Conservation (phyloP, 805 yeast species). For the Spathaspora boniae region DNA sequence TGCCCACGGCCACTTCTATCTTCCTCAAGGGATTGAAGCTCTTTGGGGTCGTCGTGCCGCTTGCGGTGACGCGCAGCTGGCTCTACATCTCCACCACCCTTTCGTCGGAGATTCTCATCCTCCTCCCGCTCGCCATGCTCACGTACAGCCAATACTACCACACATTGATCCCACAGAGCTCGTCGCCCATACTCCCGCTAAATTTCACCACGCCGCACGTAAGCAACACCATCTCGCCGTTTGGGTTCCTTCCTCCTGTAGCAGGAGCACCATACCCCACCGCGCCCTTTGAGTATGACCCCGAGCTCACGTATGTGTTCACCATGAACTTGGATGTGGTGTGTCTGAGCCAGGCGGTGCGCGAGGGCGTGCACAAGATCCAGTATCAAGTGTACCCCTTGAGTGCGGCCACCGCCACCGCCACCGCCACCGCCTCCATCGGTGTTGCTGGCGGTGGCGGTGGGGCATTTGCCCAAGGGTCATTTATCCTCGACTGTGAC, state of each 20-base stretch:
- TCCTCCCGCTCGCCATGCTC: constrained; percentile 33
- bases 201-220: constrained; percentile 8
- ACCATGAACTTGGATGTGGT: constrained; percentile 6
- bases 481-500: constrained; percentile 27
- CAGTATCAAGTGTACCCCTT: constrained; percentile 6
- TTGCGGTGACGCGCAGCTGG: constrained; percentile 21
- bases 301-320: constrained; percentile 3
- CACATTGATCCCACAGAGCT: constrained; percentile 26
- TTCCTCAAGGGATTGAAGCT: constrained; percentile 5
- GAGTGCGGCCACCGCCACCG: background rate
- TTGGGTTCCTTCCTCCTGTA: background rate
- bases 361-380: constrained; percentile 5
- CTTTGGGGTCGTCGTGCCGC: constrained; percentile 14
- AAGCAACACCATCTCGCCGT: no score
- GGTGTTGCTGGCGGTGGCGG: no score
- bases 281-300: constrained; percentile 9
- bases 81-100: constrained; percentile 18
- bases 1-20: no score
- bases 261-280: constrained; percentile 2
- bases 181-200: constrained; percentile 9
- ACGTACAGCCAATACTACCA: constrained; percentile 34
- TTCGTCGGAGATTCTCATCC: constrained; percentile 22
- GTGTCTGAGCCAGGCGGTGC: constrained; percentile 6
- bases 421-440: no score
- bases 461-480: constrained; percentile 8